These are phyloP conservation scores for Cladophialophora carrionii DNA, from an alignment of 2,329 filamentous ascomycete genomes.

Conservation along the genomic window DNA sequence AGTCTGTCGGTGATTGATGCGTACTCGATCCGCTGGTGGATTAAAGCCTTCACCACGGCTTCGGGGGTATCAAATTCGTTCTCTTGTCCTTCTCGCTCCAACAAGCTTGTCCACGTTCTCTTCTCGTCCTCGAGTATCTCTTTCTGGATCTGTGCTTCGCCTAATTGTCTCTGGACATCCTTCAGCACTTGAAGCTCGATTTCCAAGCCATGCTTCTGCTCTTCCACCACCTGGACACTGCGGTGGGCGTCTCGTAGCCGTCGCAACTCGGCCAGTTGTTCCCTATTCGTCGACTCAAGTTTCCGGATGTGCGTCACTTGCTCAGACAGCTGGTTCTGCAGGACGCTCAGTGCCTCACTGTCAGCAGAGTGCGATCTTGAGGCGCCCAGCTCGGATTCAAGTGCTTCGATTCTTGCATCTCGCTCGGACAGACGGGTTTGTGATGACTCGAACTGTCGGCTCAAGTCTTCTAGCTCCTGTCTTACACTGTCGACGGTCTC, in stretches of 20 bases:
- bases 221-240: slow-evolving; percentile 90
- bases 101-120: slow-evolving; percentile 80
- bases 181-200: slow-evolving; percentile 75
- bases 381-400: slow-evolving; percentile 82
- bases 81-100: slow-evolving; percentile 68
- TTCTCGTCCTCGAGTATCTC: slow-evolving; percentile 88
- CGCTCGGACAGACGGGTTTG: slow-evolving; percentile 70
- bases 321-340: slow-evolving; percentile 85
- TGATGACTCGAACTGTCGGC: slow-evolving; percentile 59
- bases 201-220: slow-evolving; percentile 85
- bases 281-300: slow-evolving; percentile 77
- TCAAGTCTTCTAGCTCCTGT: slow-evolving; percentile 59
- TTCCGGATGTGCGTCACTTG: slow-evolving; percentile 89
- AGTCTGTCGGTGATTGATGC: slow-evolving; percentile 79
- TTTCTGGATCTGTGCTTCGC: slow-evolving; percentile 78
- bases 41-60: slow-evolving; percentile 78
- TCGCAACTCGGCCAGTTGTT: slow-evolving; percentile 77
- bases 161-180: slow-evolving; percentile 72
- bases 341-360: slow-evolving; percentile 78
- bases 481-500: slow-evolving; percentile 57
- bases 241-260: slow-evolving; percentile 79
- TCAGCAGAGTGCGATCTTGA: slow-evolving; percentile 87
- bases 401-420: slow-evolving; percentile 69
- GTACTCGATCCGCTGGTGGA: slow-evolving; percentile 78
- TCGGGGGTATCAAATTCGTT: slow-evolving; percentile 86